These are phyloP conservation scores for Backusella tuberculispora DNA, from an alignment of 192 early-diverging fungal species.

Conservation along the genomic window DNA sequence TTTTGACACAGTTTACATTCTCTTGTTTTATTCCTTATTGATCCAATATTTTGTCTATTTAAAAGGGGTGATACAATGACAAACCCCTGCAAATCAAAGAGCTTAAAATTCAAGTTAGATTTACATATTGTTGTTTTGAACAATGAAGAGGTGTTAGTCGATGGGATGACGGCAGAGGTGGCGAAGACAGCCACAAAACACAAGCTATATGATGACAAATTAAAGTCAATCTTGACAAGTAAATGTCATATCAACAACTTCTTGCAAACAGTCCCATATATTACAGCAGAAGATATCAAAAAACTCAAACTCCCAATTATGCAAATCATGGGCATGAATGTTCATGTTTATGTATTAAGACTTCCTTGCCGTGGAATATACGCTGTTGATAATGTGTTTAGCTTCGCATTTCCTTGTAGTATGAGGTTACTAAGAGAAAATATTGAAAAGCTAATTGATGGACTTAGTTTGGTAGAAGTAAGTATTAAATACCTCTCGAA, in stretches of 20 bases:
- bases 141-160: neutral
- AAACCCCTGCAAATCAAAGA: neutral
- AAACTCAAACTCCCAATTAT: neutral
- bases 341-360: neutral
- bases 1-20: neutral
- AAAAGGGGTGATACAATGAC: neutral
- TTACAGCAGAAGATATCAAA: neutral
- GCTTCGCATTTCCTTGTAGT: neutral
- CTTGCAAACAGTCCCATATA: neutral
- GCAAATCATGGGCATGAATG: neutral
- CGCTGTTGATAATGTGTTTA: neutral
- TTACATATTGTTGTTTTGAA: neutral
- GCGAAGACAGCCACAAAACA: neutral
- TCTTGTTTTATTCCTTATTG: constrained; percentile 6
- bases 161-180: neutral
- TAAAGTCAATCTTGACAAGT: neutral
- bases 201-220: neutral
- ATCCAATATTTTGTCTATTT: constrained; percentile 1
- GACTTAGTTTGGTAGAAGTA: neutral
- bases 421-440: neutral
- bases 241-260: neutral
- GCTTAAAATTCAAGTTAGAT: neutral
- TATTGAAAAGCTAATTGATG: neutral
- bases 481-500: neutral
- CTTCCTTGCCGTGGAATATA: neutral